Conservation (phyloP, 2,329 filamentous ascomycete genomes). For the Cercospora janseana region DNA sequence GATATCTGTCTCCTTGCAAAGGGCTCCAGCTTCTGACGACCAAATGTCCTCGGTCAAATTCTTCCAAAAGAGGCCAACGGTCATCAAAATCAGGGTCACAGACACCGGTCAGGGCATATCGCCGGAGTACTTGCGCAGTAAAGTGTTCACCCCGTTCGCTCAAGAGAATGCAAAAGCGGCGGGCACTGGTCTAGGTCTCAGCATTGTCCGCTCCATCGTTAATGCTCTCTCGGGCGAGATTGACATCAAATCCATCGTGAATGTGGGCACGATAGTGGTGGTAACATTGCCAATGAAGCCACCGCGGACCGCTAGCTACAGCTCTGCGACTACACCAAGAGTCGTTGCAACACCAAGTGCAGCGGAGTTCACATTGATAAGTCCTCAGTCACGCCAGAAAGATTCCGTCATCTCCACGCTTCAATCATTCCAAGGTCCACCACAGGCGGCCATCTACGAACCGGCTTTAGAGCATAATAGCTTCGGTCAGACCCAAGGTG, state of each 20-base stretch:
- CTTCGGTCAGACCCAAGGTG: constrained; percentile 25
- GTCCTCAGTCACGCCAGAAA: constrained; percentile 27
- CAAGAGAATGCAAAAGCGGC: constrained; percentile 62
- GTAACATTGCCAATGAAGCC: constrained; percentile 45
- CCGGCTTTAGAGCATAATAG: constrained; percentile 26
- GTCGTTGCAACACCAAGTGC: background rate
- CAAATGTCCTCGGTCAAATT: constrained; percentile 7
- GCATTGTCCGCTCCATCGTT: constrained; percentile 61
- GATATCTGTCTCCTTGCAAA: constrained; percentile 37
- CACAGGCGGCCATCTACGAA: constrained; percentile 29
- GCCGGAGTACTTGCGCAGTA: constrained; percentile 59
- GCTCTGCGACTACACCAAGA: background rate
- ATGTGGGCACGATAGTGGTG: constrained; percentile 28
- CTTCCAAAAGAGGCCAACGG: constrained; percentile 17
- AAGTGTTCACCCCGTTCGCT: constrained; percentile 62
- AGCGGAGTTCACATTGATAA: constrained; percentile 2
- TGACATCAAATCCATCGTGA: constrained; percentile 45
- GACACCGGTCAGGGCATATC: constrained; percentile 68
- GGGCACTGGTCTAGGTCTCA: constrained; percentile 64
- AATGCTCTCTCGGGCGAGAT: constrained; percentile 60
- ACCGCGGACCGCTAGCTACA: constrained; percentile 2
- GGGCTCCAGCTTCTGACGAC: background rate
- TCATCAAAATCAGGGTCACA: constrained; percentile 42
- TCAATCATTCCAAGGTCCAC: constrained; percentile 42
- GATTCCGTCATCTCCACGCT: constrained; percentile 45